Base-by-base conservation (phyloP, 176 grass and related monocot genomes). In the Zea luxurians region DNA sequence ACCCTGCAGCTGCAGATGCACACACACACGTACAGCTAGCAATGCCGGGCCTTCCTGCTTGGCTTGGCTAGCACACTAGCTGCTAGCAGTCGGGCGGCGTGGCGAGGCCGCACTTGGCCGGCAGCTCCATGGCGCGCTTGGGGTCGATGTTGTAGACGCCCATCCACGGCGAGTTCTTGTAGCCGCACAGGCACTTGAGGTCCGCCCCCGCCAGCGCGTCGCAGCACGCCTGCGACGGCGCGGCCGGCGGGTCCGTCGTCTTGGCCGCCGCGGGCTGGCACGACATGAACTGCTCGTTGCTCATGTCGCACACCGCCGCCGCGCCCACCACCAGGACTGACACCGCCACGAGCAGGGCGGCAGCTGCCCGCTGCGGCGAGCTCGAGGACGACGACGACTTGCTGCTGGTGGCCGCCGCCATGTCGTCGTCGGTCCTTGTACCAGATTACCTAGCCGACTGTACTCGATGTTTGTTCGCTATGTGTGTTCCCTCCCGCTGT, bases 131-230 rank as follows among this genome's bases (percentile, higher is more conserved):
- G 77, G 92, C 92, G 9, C 89, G 80, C 42, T 71, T 43, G 7
- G 89, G 89, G 80, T 94, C 86, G 41, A 94, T 94, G 64, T 87
- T 87, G 35, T 89, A 86, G 20, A 90, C 42, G 58, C 38, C 55
- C 49, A 94, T 84, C 71, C 90, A 75, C 0, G 48, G 38, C 0
- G 92, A 94, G 77, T 87, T 37, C 73, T 87, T 85, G 77, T 91
- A 94, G 3, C 77, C 37, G 86, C 92, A 94, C 2, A 94, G 68
- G 78, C 92, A 94, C 2, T 2, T 0, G 0, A 90, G 89, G 83
- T 94, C 77, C 8, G 92, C 92, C 4, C 61, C 27, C 15, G 40
- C 34, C 4, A 94, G 48, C 37, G 80, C 89, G 3, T 43, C 20
- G 66, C 92, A 91, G 62, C 92, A 94, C 6, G 53, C 83, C 2